Base-by-base conservation (phyloP, 495 filamentous ascomycete species). In the Tricharina praecox region DNA sequence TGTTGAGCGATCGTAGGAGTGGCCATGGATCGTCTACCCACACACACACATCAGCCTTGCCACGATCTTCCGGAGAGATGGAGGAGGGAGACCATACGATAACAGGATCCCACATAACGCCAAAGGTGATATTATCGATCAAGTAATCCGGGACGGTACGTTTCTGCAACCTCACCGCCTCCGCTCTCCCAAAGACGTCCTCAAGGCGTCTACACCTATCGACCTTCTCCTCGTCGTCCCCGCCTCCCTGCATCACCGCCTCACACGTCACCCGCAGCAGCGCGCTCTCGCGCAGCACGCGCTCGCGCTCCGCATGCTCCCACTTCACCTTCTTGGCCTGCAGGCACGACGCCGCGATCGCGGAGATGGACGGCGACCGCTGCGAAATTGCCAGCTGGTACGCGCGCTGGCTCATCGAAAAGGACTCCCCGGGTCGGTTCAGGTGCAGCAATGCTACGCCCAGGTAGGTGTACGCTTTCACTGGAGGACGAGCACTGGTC, bases 101-200 rank as follows among this genome's bases (percentile, higher is more conserved):
- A 10, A 90, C 82, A 3, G 84, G 90, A 64, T 97, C 90, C 54
- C 88, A 72, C 87, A 97, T 94, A 50, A 95, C 72, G 30, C 75
- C 71, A 53, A 95, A 95, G 0, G 80, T 85, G 43, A 97, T 96
- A 19, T 78, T 79, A 58, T 96, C 90, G 35, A 97, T 70, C 0
- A 82, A 68, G 68, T 85, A 84, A 51, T 93, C 88, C 0, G 90
- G 87, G 2, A 93, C 82, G 52, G 79, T 66, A 46, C 82, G 68
- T 55, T 62, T 67, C 52, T 60, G 48, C 50, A 62, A 50, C 43
- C 70, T 69, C 55, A 68, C 62, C 47, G 75, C 70, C 44, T 72
- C 67, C 1, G 77, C 72, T 28, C 69, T 64, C 35, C 81, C 81
- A 60, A 85, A 85, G 3, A 75, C 68, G 1, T 53, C 67, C 25